Evolutionary conservation across 1,284 basidiomycete genomes (phyloP).

Genomic region (Leccinum griseonigrum): DNA sequence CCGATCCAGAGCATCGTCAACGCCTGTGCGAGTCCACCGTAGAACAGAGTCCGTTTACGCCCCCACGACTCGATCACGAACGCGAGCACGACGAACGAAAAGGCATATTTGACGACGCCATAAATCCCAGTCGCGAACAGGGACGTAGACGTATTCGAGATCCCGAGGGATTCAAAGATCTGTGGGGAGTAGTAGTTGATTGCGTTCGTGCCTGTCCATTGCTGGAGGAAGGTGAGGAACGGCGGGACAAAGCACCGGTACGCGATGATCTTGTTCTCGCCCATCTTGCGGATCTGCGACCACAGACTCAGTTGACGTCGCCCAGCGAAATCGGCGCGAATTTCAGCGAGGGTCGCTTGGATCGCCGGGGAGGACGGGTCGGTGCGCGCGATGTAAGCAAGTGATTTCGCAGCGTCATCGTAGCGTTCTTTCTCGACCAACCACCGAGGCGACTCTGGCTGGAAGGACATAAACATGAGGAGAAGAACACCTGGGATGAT

Average conservation of each 20-base stretch:
- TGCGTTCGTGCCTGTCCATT: conserved; percentile 61
- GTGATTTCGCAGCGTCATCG: conserved; percentile 48
- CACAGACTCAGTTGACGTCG: conserved; percentile 37
- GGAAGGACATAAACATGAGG: conserved; percentile 46
- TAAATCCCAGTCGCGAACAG: conserved; percentile 63
- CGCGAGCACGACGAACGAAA: conserved; percentile 39
- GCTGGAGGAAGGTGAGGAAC: conserved; percentile 55
- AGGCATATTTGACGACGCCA: conserved; percentile 56
- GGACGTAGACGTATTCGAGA: conserved; percentile 47
- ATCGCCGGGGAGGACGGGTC: conserved; percentile 41
- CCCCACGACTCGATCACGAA: conserved; percentile 48
- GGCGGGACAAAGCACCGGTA: conserved; percentile 52
- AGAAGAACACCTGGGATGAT: conserved; percentile 51
- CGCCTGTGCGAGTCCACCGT: conserved; percentile 43
- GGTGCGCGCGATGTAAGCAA: conserved; percentile 47
- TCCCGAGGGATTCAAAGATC: conserved; percentile 53
- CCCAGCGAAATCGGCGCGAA: conserved; percentile 48
- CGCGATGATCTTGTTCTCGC: conserved; percentile 41
- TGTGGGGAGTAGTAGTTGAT: conserved; percentile 54
- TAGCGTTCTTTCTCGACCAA: conserved; percentile 53
- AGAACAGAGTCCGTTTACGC: conserved; percentile 45
- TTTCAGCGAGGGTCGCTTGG: conserved; percentile 48
- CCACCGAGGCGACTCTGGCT: conserved; percentile 63
- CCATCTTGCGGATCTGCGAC: conserved; percentile 44
- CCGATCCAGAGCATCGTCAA: conserved; percentile 50